Evolutionary conservation across 805 yeast species (phyloP), one percentile per base, ranked within the genome.

Genomic region (Starmerella geochares): DNA sequence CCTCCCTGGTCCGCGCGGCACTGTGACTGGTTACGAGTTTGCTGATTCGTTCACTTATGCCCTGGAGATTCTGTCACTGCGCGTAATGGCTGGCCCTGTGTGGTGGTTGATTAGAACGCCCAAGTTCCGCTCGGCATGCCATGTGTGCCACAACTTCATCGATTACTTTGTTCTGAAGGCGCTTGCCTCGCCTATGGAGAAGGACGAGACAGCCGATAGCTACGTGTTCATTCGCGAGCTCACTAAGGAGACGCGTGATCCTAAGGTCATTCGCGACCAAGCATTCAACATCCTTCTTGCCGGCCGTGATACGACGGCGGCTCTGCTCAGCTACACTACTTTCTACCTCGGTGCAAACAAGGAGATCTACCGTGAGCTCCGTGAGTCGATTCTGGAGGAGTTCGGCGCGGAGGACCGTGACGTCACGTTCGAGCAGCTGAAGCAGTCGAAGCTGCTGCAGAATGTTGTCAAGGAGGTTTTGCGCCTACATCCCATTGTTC

Each of bases 231-330:
- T 76, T 50, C 66, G 68, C 44, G 78, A 74, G 57, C 67, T 75
- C 52, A 73, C 67, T 44, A 70, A 71, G 60, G 72, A 73, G 59
- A 73, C 78, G 14, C 66, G 71, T 49, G 72, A 76, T 56, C 74
- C 75, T 19, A 62, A 53, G 47, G 67, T 68, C 16, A 70, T 75
- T 51, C 66, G 78, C 46, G 77, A 73, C 59, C 79, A 76, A 62
- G 65, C 73, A 36, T 65, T 75, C 60, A 75, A 73, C 58, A 70
- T 76, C 49, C 65, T 75, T 50, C 60, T 75, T 20, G 80, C 80
- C 16, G 79, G 78, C 27, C 67, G 80, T 57, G 79, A 76, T 57
- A 75, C 79, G 40, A 75, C 80, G 13, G 79, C 79, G 9, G 71
- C 74, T 3, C 62, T 73, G 31, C 67, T 75, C 49, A 68, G 76